Conservation (phyloP, 2,329 filamentous ascomycete species). For the Coniella vitis region DNA sequence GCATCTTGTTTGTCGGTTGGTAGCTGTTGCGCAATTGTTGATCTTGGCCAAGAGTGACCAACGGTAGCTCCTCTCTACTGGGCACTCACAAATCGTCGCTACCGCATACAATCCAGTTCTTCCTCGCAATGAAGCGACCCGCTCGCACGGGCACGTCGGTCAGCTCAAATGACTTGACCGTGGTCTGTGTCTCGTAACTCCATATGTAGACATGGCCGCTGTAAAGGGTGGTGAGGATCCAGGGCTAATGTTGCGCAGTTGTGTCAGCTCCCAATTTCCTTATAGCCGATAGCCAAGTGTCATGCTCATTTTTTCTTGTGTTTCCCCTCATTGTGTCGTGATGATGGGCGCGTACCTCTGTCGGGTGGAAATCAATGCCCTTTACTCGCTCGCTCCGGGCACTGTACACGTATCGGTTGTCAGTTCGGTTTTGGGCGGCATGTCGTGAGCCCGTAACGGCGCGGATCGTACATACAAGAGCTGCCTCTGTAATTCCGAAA, state of each 20-base stretch:
- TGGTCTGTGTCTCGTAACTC: slow-evolving; percentile 94
- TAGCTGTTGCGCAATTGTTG: slow-evolving; percentile 24
- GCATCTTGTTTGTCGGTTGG: slow-evolving; percentile 24
- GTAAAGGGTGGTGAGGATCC: slow-evolving; percentile 28
- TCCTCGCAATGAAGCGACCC: slow-evolving; percentile 90
- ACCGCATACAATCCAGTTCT: slow-evolving; percentile 98
- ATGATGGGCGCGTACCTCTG: slow-evolving; percentile 78
- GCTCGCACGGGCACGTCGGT: slow-evolving; percentile 97
- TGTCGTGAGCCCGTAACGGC: neutral
- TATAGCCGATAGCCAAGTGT: too few relatives aligned
- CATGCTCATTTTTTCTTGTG: neutral
- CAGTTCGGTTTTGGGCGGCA: neutral
- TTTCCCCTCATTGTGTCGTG: neutral
- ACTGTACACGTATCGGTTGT: slow-evolving; percentile 17
- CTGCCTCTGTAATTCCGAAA: slow-evolving; percentile 55
- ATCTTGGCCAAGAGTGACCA: slow-evolving; percentile 7
- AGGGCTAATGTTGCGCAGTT: slow-evolving; percentile 1
- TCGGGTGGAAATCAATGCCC: slow-evolving; percentile 93
- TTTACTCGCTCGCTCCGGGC: slow-evolving; percentile 94
- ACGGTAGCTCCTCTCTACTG: slow-evolving; percentile 28
- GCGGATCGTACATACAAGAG: slow-evolving; percentile 42
- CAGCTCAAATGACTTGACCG: slow-evolving; percentile 98
- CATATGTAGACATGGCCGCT: slow-evolving; percentile 94
- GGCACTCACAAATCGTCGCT: slow-evolving; percentile 69
- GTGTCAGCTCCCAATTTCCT: neutral